phyloP scores from a whole-genome alignment of 441 rosid genomes.

The Macaranga tanarius region DNA sequence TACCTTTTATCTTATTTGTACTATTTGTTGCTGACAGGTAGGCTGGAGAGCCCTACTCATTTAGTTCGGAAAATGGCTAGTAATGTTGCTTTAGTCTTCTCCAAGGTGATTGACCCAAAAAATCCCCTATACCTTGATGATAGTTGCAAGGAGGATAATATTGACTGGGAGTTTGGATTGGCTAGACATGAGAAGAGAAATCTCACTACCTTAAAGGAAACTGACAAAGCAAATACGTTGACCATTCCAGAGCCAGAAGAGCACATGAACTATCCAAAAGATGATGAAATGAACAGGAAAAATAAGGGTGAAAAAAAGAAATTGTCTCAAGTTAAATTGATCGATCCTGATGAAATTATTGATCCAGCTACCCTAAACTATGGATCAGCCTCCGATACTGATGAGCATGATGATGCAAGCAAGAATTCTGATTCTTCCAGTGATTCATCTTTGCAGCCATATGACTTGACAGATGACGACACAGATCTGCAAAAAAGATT shows the following conservation, averaged over 20 bases:
- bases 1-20: conserved; percentile 18
- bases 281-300: conserved; percentile 30
- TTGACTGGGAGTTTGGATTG: conserved; percentile 91
- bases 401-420: conserved; percentile 54
- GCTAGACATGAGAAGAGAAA: conserved; percentile 37
- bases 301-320: conserved; percentile 46
- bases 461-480: conserved; percentile 86
- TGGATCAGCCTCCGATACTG: conserved; percentile 56
- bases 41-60: conserved; percentile 86
- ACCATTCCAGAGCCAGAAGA: conserved; percentile 34
- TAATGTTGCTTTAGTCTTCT: conserved; percentile 76
- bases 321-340: conserved; percentile 40
- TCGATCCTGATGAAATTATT: conserved; percentile 92
- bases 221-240: conserved; percentile 37
- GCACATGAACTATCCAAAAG: conserved; percentile 28
- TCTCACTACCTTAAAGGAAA: conserved; percentile 31
- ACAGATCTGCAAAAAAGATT: conserved; percentile 63
- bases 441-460: conserved; percentile 89
- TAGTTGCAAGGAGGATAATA: conserved; percentile 54
- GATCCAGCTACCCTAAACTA: conserved; percentile 70
- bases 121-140: conserved; percentile 92
- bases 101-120: conserved; percentile 85
- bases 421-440: conserved; percentile 67
- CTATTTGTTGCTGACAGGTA: conserved; percentile 57
- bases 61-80: conserved; percentile 86